A percentile compares a stretch with the other conserved stretches of the same genome.
Evolutionary conservation across 805 yeast species (phyloP).

Genomic region (Clavispora phyllophila): DNA sequence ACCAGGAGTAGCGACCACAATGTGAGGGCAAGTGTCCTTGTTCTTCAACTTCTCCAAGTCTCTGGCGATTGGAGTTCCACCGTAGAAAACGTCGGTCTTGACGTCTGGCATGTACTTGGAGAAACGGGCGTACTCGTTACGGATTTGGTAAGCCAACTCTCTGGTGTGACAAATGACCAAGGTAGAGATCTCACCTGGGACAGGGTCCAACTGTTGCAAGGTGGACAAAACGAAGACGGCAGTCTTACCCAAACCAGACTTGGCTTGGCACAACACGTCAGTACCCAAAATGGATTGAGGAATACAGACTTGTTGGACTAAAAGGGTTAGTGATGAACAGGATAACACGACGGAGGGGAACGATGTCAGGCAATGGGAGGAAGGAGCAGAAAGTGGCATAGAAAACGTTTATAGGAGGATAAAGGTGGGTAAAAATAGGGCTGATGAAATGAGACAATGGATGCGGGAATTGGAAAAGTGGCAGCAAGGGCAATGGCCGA

Average conservation of each 20-base stretch:
- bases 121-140: constrained; percentile 95
- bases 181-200: constrained; percentile 93
- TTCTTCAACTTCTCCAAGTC: constrained; percentile 85
- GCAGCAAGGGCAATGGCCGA: too few species aligned
- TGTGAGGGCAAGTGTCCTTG: constrained; percentile 93
- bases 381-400: too few species aligned
- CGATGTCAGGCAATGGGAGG: background rate
- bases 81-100: constrained; percentile 92
- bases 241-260: constrained; percentile 98
- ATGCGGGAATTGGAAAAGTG: too few species aligned
- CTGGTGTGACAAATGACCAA: constrained; percentile 97
- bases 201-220: constrained; percentile 94
- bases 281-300: constrained; percentile 98
- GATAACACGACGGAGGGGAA: background rate
- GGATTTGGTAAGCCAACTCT: constrained; percentile 97
- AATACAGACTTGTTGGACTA: constrained; percentile 96
- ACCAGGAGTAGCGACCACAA: constrained; percentile 97
- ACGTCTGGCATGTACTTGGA: constrained; percentile 98
- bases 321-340: constrained; percentile 1
- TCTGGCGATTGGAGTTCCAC: constrained; percentile 83
- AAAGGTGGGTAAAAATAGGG: too few species aligned
- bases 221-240: constrained; percentile 96
- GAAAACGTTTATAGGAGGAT: too few species aligned
- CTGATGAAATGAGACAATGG: too few species aligned
- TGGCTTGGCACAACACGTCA: constrained; percentile 97